phyloP scores from a whole-genome alignment of 177 flowering plant species.

The Vitis hybrid region DNA sequence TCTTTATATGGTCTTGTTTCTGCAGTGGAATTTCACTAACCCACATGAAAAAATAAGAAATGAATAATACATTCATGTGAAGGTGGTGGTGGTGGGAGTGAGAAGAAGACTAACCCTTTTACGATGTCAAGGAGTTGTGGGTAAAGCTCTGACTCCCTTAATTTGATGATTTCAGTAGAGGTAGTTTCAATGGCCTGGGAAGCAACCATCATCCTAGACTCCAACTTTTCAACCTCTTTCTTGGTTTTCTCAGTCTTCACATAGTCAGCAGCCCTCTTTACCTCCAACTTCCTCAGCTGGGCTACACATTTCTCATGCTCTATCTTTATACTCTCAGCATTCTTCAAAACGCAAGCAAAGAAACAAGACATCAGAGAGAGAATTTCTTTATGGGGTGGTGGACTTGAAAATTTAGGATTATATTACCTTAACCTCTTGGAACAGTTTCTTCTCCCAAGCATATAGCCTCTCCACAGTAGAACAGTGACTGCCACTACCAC shows the following conservation, averaged over 20 bases:
- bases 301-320: slow-evolving; percentile 76
- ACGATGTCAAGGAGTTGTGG: slow-evolving; percentile 91
- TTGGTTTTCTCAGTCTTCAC: slow-evolving; percentile 78
- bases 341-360: slow-evolving; percentile 33
- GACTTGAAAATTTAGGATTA: too few relatives aligned
- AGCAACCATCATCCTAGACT: slow-evolving; percentile 78
- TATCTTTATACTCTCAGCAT: slow-evolving; percentile 65
- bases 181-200: slow-evolving; percentile 83
- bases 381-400: background rate
- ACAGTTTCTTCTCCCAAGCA: slow-evolving; percentile 99
- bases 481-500: slow-evolving; percentile 47
- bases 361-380: background rate
- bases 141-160: slow-evolving; percentile 82
- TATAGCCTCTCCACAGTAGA: slow-evolving; percentile 85
- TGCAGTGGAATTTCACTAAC: too few relatives aligned
- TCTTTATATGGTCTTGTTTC: too few relatives aligned
- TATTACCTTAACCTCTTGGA: slow-evolving; percentile 83
- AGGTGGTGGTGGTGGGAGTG: background rate
- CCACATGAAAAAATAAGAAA: background rate
- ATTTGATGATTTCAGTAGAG: slow-evolving; percentile 76
- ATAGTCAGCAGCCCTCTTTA: slow-evolving; percentile 72
- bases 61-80: background rate
- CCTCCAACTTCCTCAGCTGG: slow-evolving; percentile 70
- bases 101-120: slow-evolving; percentile 66
- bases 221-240: slow-evolving; percentile 85